Evolutionary conservation across 352 stramenopile genomes (phyloP), one percentile per base, ranked within the genome.

Genomic region (Globisporangium nodosum): DNA sequence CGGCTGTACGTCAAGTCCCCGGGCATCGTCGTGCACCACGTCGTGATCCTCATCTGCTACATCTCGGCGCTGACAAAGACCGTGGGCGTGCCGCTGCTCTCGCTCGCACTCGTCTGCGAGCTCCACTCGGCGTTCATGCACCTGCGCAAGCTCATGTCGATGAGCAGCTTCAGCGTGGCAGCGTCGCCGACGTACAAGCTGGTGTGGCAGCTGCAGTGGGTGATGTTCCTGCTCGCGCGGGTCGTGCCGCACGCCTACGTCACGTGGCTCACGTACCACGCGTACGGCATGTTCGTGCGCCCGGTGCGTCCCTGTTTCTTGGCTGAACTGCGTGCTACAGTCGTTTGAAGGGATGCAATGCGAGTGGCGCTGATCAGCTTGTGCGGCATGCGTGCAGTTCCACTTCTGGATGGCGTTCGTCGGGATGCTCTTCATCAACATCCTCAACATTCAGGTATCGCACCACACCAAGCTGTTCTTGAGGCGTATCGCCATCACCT

Each of bases 51-150:
- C 48, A 77, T 88, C 56, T 92, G 82, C 68, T 90, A 92, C 66
- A 86, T 85, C 59, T 82, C 82, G 8, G 82, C 82, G 35, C 68
- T 92, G 11, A 76, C 70, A 43, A 92, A 90, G 68, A 90, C 72
- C 0, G 74, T 86, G 3, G 82, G 82, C 37, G 76, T 92, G 46
- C 80, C 82, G 39, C 65, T 92, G 52, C 75, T 92, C 30, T 86
- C 78, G 18, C 62, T 92, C 13, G 82, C 82, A 13, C 69, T 92
- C 45, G 58, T 87, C 9, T 92, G 82, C 42, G 82, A 92, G 56
- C 58, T 92, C n/a, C 82, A 92, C 65, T 92, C 82, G 37, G 71
- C 79, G 3, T 83, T 78, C 65, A 88, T 92, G 82, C 82, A 92
- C 52, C 54, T 76, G 53, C 76, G 82, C 45, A 92, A 90, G 68